These are phyloP conservation scores for Solanum bulbocastanum DNA, from an alignment of 257 asterid species.

Conservation along the genomic window DNA sequence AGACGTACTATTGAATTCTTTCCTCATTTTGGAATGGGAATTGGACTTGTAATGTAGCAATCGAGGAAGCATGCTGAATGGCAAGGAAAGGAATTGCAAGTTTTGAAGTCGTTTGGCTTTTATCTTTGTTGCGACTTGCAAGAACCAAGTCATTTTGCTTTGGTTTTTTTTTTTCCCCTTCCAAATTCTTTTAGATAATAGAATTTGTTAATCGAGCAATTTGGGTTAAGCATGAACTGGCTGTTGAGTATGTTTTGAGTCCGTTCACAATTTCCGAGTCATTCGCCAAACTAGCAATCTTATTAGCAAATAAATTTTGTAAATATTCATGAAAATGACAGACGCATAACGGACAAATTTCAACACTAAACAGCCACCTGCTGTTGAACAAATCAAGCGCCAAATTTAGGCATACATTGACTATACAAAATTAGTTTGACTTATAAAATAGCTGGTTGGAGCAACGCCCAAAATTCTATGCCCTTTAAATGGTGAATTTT, in stretches of 20 bases:
- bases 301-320: background rate
- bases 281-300: background rate
- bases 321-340: background rate
- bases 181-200: background rate
- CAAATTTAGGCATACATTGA: background rate
- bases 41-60: background rate
- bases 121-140: background rate
- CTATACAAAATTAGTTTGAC: background rate
- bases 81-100: background rate
- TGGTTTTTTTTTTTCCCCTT: background rate
- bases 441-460: background rate
- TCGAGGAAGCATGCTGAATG: background rate
- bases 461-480: background rate
- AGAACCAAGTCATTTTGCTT: background rate
- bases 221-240: background rate
- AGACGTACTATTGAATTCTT: background rate
- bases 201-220: background rate
- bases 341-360: background rate
- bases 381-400: background rate
- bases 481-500: background rate
- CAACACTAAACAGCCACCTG: background rate
- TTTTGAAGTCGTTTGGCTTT: background rate
- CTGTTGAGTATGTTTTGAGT: background rate
- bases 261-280: background rate
- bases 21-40: background rate